These are phyloP conservation scores for Sporothrix globosa DNA, from an alignment of 2,329 filamentous ascomycete genomes.

Conservation along the genomic window DNA sequence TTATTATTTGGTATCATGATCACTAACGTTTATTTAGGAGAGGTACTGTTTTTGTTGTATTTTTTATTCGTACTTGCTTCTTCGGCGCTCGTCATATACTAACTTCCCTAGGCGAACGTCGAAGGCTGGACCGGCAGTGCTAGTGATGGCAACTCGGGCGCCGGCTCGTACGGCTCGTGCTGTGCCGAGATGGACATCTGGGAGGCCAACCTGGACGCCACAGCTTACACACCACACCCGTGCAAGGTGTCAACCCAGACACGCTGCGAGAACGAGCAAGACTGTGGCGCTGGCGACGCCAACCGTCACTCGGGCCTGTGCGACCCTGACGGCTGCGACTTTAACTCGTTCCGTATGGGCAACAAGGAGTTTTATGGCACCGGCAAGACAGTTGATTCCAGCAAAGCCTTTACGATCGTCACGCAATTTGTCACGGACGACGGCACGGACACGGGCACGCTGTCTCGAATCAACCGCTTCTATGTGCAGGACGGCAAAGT, in stretches of 20 bases:
- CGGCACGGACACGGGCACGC: constrained; percentile 43
- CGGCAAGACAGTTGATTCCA: constrained; percentile 61
- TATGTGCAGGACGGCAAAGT: constrained; percentile 63
- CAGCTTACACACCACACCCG: constrained; percentile 62
- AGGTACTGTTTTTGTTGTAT: no score
- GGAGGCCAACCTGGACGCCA: constrained; percentile 65
- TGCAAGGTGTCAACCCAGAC: constrained; percentile 52
- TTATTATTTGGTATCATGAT: no score
- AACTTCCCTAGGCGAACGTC: constrained; percentile 41
- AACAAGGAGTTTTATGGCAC: constrained; percentile 58
- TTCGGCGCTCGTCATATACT: no score
- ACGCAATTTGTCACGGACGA: constrained; percentile 61
- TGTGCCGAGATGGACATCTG: constrained; percentile 63
- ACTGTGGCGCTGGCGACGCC: constrained; percentile 53
- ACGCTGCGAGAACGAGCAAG: constrained; percentile 48
- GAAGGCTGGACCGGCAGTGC: constrained; percentile 52
- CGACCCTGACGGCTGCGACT: constrained; percentile 68
- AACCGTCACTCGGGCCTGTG: constrained; percentile 52
- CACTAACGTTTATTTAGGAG: no score
- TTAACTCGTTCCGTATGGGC: constrained; percentile 66
- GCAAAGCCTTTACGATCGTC: constrained; percentile 61
- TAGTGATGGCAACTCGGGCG: constrained; percentile 56
- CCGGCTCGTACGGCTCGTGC: constrained; percentile 55
- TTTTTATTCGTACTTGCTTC: not conserved
- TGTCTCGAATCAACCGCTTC: constrained; percentile 60